phyloP scores from a whole-genome alignment of 345 rosid genomes.

The Odontarrhena argentea region DNA sequence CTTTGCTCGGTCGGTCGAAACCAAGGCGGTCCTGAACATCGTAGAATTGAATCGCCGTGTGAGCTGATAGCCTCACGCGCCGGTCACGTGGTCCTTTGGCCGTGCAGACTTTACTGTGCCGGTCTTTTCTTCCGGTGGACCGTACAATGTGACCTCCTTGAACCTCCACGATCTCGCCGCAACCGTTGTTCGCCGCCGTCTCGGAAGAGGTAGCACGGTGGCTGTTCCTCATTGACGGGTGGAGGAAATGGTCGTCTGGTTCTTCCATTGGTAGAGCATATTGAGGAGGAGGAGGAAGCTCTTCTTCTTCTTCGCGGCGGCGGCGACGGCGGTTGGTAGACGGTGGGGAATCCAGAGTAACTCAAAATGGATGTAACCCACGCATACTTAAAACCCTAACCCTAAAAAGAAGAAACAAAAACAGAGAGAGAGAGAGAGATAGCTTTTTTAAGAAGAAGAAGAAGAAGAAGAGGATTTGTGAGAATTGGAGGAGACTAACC shows the following conservation, averaged over 20 bases:
- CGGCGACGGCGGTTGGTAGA: conserved; percentile 34
- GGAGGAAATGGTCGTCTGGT: conserved; percentile 56
- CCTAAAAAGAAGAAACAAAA: conserved; percentile 12
- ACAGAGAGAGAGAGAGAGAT: background rate
- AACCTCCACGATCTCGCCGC: conserved; percentile 88
- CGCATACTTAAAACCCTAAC: conserved; percentile 45
- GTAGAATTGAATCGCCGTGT: conserved; percentile 93
- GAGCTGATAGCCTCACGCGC: conserved; percentile 90
- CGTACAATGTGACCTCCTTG: conserved; percentile 99
- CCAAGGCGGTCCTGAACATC: conserved; percentile 98
- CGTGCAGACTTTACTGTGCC: conserved; percentile 95
- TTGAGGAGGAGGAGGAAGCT: conserved; percentile 35
- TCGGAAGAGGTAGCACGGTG: conserved; percentile 45
- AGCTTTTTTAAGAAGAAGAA: conserved; percentile 16
- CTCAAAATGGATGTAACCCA: conserved; percentile 37
- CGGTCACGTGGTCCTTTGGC: conserved; percentile 96
- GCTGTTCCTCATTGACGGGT: conserved; percentile 40
- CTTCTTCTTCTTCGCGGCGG: conserved; percentile 51
- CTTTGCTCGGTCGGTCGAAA: conserved; percentile 93
- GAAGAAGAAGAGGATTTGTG: conserved; percentile 13
- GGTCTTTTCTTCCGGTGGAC: conserved; percentile 87
- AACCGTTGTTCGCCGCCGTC: conserved; percentile 40
- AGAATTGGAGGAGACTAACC: conserved; percentile 33
- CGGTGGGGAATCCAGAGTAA: conserved; percentile 44
- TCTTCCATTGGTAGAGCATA: conserved; percentile 45